These are phyloP conservation scores for Saturnispora silvae DNA, from an alignment of 805 yeast genomes.

Conservation along the genomic window DNA sequence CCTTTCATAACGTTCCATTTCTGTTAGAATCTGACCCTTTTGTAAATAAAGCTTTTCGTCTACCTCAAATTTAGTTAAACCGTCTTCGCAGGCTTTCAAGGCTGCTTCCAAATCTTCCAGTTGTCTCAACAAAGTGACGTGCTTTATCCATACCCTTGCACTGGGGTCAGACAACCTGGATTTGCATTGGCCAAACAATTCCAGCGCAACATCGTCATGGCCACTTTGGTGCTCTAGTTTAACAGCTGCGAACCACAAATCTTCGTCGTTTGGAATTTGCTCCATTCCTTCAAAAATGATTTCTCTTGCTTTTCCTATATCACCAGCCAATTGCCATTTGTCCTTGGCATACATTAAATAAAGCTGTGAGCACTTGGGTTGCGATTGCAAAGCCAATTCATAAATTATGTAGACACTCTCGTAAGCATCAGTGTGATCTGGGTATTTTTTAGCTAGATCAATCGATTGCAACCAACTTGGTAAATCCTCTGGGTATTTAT, in stretches of 20 bases:
- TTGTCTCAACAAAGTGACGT: constrained; percentile 41
- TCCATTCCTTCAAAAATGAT: constrained; percentile 41
- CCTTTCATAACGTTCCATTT: constrained; percentile 20
- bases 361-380: constrained; percentile 41
- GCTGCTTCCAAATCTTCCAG: constrained; percentile 29
- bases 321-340: constrained; percentile 37
- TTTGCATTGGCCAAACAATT: constrained; percentile 25
- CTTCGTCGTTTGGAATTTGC: constrained; percentile 35
- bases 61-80: constrained; percentile 37
- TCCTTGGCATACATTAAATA: constrained; percentile 68
- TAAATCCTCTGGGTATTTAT: constrained; percentile 35
- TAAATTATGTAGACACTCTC: constrained; percentile 34
- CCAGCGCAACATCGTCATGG: constrained; percentile 27
- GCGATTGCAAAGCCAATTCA: constrained; percentile 39
- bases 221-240: constrained; percentile 45
- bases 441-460: constrained; percentile 24
- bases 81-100: constrained; percentile 32
- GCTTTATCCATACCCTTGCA: constrained; percentile 52
- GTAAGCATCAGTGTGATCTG: constrained; percentile 12
- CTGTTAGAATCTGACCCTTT: constrained; percentile 43
- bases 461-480: constrained; percentile 42
- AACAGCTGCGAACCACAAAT: constrained; percentile 62
- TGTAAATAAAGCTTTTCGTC: constrained; percentile 50
- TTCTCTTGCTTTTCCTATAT: constrained; percentile 40
- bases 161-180: constrained; percentile 18